Evolutionary conservation across 2,329 filamentous ascomycete species (phyloP).

Genomic region (Cercospora canescens): DNA sequence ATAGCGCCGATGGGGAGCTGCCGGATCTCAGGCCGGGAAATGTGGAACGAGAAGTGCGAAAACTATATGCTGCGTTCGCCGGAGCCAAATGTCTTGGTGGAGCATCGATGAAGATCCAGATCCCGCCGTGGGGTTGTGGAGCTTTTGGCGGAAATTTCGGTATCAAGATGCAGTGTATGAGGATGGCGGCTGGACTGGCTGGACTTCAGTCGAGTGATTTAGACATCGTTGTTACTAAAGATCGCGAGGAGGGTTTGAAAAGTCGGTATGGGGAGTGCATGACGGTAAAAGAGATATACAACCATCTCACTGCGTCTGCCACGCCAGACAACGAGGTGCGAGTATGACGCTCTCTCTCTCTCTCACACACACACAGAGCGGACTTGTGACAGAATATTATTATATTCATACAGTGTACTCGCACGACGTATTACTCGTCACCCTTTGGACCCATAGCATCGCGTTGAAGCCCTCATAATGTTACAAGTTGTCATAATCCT

Average conservation of each 20-base stretch:
- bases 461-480: background rate
- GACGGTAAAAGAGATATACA: background rate
- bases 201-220: conserved; percentile 2
- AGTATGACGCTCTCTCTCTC: too few relatives aligned
- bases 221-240: conserved; percentile 12
- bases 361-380: too few relatives aligned
- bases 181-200: conserved; percentile 17
- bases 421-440: background rate
- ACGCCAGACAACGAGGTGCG: too few relatives aligned
- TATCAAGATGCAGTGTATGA: conserved; percentile 17
- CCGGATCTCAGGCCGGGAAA: background rate
- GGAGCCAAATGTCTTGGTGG: conserved; percentile 2
- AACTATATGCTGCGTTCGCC: conserved; percentile 10
- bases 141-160: conserved; percentile 11
- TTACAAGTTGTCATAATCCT: background rate
- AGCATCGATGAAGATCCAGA: conserved; percentile 6
- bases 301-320: background rate
- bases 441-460: background rate
- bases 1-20: background rate
- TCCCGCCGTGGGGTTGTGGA: conserved; percentile 17
- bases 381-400: background rate
- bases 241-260: background rate
- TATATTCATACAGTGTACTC: background rate
- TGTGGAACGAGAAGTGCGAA: conserved; percentile 11
- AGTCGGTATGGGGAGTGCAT: background rate